Base-by-base conservation (phyloP, 1,284 basidiomycete genomes). In the Pholiota adiposa region DNA sequence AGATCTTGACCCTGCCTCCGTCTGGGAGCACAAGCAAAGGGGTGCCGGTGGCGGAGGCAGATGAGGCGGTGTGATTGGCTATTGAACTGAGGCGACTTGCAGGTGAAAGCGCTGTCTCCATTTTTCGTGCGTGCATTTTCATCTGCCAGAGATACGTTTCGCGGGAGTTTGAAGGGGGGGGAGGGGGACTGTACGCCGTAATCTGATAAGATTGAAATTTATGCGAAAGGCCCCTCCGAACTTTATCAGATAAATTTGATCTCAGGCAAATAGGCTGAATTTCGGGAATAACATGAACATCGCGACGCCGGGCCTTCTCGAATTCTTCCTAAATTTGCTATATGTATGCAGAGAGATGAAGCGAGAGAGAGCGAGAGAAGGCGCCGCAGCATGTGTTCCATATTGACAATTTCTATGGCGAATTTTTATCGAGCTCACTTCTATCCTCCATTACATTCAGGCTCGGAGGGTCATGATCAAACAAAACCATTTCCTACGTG, bases 161-260 rank as follows among this genome's bases (percentile, higher is more conserved):
- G 14, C 21, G 40, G 52, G 34, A 18, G 31, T 52, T 16, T 25
- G 19, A 16, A 41, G 38, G 44, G 29, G 56, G 33, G 33, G 55
- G 49, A 38, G 19, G 29, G 48, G 21, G 36, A 50, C 14, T 31
- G 52, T 43, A 23, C 29, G n/a, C 29, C 31, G 56, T 43, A 60
- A 69, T 69, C 66, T 69, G 68, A 69, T 69, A 68, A 69, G 68
- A 69, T 69, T 43, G 23, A 43, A 40, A 23, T 50, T 46, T 40
- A 49, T 44, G 46, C 11, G 16, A 38, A 38, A 9, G 16, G n/a
- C n/a, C 9, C 5, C 14, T 4, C 16, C 36, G 16, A 36, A 46
- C 41, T n/a, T 58, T 52, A 58, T 58, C 50, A 52, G 49, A 58
- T 52, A 58, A 58, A 38, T 43, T 23, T 46, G 43, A 46, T 46